These are phyloP conservation scores for Coemansia erecta DNA, from an alignment of 192 early-diverging fungal genomes.

Conservation along the genomic window DNA sequence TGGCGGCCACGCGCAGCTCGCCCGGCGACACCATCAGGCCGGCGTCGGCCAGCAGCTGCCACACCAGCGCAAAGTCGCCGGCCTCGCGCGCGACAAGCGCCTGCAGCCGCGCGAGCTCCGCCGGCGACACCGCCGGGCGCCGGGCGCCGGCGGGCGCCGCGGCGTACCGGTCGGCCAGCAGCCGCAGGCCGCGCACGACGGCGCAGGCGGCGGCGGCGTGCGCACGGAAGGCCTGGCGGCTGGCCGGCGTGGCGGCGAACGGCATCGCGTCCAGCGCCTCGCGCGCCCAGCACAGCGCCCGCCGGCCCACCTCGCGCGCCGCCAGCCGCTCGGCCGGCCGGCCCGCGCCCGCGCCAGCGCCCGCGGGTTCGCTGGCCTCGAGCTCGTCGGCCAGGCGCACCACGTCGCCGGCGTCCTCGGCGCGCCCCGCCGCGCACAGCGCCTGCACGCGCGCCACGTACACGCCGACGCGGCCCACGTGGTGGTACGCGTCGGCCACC, in stretches of 20 bases:
- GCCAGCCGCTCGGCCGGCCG: constrained; percentile 9
- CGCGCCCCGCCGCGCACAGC: constrained; percentile 50
- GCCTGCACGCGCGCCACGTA: constrained; percentile 56
- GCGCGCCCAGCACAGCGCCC: constrained; percentile 40
- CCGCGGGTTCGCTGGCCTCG: constrained; percentile 16
- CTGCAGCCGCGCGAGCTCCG: constrained; percentile 16
- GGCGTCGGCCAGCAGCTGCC: constrained; percentile 45
- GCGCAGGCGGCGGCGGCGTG: constrained; percentile 15
- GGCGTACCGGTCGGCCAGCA: neutral
- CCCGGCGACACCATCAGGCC: constrained; percentile 48
- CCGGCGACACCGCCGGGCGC: constrained; percentile 4
- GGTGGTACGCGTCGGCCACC: constrained; percentile 62
- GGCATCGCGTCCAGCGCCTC: constrained; percentile 40
- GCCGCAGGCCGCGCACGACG: constrained; percentile 19
- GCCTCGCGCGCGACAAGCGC: constrained; percentile 19
- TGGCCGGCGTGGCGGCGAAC: constrained; percentile 17
- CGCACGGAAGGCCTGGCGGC: constrained; percentile 24
- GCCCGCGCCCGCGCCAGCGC: neutral
- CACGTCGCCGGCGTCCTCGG: constrained; percentile 12
- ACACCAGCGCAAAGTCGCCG: constrained; percentile 21
- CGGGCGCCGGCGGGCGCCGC: neutral
- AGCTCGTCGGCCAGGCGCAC: constrained; percentile 20
- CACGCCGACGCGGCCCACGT: constrained; percentile 54
- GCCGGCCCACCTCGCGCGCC: constrained; percentile 37
- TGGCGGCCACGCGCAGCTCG: constrained; percentile 29